These are phyloP conservation scores for Boletus barrowsii DNA, from an alignment of 768 basidiomycete species.

Conservation along the genomic window DNA sequence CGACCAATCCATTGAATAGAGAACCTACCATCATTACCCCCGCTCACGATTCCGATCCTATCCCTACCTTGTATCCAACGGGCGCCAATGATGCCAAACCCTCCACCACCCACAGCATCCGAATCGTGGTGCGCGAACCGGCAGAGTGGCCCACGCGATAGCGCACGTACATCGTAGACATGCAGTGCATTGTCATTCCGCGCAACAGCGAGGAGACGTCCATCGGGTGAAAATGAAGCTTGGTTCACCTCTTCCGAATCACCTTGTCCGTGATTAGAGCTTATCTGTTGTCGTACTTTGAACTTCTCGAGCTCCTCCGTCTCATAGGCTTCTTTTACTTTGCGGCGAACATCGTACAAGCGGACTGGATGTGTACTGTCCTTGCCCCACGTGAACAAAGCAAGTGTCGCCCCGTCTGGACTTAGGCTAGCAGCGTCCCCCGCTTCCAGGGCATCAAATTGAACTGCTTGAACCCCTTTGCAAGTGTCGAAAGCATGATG, in stretches of 20 bases:
- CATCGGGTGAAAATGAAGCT: conserved; percentile 57
- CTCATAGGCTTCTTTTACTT: conserved; percentile 25
- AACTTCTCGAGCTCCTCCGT: conserved; percentile 38
- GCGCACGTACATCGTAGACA: conserved; percentile 60
- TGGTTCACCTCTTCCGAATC: conserved; percentile 44
- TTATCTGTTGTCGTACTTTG: not conserved
- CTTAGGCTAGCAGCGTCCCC: conserved; percentile 53
- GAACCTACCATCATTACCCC: conserved; percentile 60
- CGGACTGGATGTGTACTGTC: conserved; percentile 37
- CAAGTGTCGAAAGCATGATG: conserved; percentile 52
- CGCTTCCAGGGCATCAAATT: conserved; percentile 45
- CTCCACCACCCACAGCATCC: conserved; percentile 24
- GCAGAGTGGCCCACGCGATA: conserved; percentile 44
- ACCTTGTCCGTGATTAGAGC: conserved; percentile 7
- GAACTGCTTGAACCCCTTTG: conserved; percentile 21
- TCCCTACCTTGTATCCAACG: conserved; percentile 49
- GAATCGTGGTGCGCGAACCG: conserved; percentile 47
- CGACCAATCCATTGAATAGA: not conserved
- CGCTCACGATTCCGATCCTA: conserved; percentile 53
- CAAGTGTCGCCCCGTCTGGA: conserved; percentile 38
- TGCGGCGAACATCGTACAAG: conserved; percentile 50
- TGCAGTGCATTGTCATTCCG: conserved; percentile 58
- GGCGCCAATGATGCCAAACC: conserved; percentile 49
- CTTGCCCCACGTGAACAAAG: conserved; percentile 30
- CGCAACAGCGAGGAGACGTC: conserved; percentile 56